phyloP scores from a whole-genome alignment of 768 basidiomycete genomes.

The Collybia sordida region DNA sequence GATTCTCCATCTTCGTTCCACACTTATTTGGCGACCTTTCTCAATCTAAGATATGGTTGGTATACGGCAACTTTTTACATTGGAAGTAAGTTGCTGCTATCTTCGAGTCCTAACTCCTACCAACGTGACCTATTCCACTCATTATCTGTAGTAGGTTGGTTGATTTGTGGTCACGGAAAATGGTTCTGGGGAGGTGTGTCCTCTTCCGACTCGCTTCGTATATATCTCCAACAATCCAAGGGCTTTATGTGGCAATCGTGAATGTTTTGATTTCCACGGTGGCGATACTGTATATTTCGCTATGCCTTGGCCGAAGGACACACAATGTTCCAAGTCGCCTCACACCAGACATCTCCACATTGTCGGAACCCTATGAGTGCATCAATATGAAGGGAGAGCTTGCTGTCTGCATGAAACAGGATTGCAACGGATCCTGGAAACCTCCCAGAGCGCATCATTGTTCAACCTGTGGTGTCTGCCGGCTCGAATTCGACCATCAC shows the following conservation, averaged over 20 bases:
- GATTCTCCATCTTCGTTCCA: background rate
- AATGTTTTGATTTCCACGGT: conserved; percentile 24
- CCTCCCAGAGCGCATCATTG: conserved; percentile 45
- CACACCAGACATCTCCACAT: conserved; percentile 26
- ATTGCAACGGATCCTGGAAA: conserved; percentile 38
- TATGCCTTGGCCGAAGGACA: conserved; percentile 30
- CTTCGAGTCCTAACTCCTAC: background rate
- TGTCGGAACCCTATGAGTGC: conserved; percentile 42
- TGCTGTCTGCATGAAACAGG: conserved; percentile 30
- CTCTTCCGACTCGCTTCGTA: background rate
- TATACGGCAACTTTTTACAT: conserved; percentile 30
- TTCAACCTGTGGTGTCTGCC: conserved; percentile 43
- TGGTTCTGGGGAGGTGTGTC: conserved; percentile 23
- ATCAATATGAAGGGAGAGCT: conserved; percentile 30
- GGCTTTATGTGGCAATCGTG: conserved; percentile 26
- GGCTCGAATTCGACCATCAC: conserved; percentile 45
- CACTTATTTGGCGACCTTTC: background rate
- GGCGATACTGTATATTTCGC: conserved; percentile 30
- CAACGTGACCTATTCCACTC: background rate
- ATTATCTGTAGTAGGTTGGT: conserved; percentile 33
- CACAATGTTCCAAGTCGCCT: conserved; percentile 29
- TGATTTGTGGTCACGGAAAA: conserved; percentile 19
- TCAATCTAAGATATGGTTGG: conserved; percentile 29
- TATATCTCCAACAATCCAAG: conserved; percentile 14
- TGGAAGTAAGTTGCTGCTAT: conserved; percentile 21